These are phyloP conservation scores for Thuja plicata DNA, from an alignment of 83 land plant genomes.

Conservation along the genomic window DNA sequence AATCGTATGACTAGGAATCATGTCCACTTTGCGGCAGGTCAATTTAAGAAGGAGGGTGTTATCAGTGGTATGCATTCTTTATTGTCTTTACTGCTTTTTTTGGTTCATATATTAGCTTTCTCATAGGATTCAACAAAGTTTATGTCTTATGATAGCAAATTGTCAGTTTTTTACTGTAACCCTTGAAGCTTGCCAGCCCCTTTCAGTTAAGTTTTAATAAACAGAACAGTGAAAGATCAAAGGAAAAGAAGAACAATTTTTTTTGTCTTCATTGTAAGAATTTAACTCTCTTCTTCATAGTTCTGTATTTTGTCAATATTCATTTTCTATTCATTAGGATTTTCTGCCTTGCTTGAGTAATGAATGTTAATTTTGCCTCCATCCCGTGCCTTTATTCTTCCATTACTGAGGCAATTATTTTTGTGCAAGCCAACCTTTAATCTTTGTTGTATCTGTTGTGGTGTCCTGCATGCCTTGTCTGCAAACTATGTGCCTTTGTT, in stretches of 20 bases:
- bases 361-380: not conserved
- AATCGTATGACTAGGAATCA: slow-evolving; percentile 84
- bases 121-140: not conserved
- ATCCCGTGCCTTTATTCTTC: not conserved
- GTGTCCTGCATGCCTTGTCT: not conserved
- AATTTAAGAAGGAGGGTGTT: slow-evolving; percentile 75
- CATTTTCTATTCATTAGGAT: too few species aligned
- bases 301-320: too few species aligned
- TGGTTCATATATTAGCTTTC: not conserved
- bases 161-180: not conserved
- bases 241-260: not conserved
- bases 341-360: not conserved
- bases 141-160: not conserved
- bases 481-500: not conserved
- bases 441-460: not conserved
- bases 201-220: not conserved
- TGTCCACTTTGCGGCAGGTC: slow-evolving; percentile 90
- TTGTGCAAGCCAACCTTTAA: too few species aligned
- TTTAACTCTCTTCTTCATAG: not conserved
- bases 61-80: slow-evolving; percentile 71
- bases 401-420: not conserved
- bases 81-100: not conserved
- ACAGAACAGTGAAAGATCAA: not conserved
- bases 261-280: too few species aligned
- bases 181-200: not conserved